Base-by-base conservation (phyloP, 331 rosid genomes). In the Malus hybrid region DNA sequence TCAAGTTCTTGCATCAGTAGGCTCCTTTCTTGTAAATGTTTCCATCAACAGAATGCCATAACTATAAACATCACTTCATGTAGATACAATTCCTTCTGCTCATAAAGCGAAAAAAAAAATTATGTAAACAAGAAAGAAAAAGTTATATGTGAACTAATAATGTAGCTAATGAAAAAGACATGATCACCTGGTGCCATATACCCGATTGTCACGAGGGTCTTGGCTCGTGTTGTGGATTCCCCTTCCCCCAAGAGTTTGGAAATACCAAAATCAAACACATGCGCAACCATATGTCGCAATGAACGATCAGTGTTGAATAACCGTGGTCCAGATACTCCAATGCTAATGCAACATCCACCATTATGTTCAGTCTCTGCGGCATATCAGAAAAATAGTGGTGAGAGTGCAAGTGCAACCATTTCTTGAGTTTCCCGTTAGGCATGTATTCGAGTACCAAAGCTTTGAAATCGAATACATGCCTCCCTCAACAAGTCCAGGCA, bases 231-330 rank as follows among this genome's bases (percentile, higher is more conserved):
- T 69, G 19, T 29, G 59, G 70, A 77, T 19, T 76, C 80, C 2
- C 71, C 85, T 75, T 80, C 80, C 2, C 74, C 80, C 61, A 86
- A 73, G 20, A 83, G 85, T 69, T 78, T 86, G 27, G 89, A 39
- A 27, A 86, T 72, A 36, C 87, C 83, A 64, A 86, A 86, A 73
- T 86, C 87, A 63, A 81, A 56, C 44, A 80, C 78, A 70, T 36
- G 85, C 13, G 84, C 88, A 19, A 85, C 86, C 86, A 85, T 82
- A 85, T 6, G 55, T 85, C 88, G 16, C 88, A 85, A 20, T 85
- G 85, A 32, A 82, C 83, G 12, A 85, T 60, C 4, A 76, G 72
- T 3, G 73, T 63, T n/a, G 81, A 55, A 36, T 68, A 73, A 67
- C 85, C 89, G 77, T 85, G 75, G 65, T 85, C 83, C 33, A 80